These are phyloP conservation scores for Neurospora sp. DNA, from an alignment of 2,329 filamentous ascomycete genomes.

Conservation along the genomic window DNA sequence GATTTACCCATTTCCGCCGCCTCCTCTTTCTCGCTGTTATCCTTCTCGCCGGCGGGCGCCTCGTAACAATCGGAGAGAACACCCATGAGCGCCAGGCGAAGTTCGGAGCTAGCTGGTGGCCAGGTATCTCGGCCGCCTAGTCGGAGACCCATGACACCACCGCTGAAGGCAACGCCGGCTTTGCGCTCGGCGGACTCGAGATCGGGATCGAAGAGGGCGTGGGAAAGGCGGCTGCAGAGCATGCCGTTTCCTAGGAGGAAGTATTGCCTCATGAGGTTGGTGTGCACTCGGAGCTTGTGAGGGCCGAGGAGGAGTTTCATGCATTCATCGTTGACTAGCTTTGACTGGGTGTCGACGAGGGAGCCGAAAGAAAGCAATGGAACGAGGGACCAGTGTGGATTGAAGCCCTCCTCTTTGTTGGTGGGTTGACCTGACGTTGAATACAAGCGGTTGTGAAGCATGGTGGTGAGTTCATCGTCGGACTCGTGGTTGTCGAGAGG, in stretches of 20 bases:
- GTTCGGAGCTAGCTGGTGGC: constrained; percentile 88
- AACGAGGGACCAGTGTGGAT: constrained; percentile 47
- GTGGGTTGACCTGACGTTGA: constrained; percentile 7
- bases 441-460: constrained; percentile 32
- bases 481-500: constrained; percentile 20
- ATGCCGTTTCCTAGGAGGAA: constrained; percentile 77
- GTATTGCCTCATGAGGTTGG: constrained; percentile 67
- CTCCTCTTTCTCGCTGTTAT: constrained; percentile 1
- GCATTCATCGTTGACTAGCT: constrained; percentile 66
- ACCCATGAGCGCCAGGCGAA: constrained; percentile 82
- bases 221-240: constrained; percentile 69
- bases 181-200: constrained; percentile 68
- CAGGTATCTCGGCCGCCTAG: constrained; percentile 73
- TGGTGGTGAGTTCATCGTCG: constrained; percentile 28
- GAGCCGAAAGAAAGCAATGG: constrained; percentile 68
- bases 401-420: constrained; percentile 20
- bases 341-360: constrained; percentile 62
- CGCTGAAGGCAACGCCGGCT: constrained; percentile 56
- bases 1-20: constrained; percentile 13
- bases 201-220: constrained; percentile 77
- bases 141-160: constrained; percentile 70
- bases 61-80: constrained; percentile 67
- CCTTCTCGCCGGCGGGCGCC: constrained; percentile 11
- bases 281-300: constrained; percentile 61
- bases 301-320: constrained; percentile 65